Percentiles rank a stretch among this genome's conserved stretches.
phyloP scores from a whole-genome alignment of 805 yeast genomes.

The Torulaspora microellipsoides region DNA sequence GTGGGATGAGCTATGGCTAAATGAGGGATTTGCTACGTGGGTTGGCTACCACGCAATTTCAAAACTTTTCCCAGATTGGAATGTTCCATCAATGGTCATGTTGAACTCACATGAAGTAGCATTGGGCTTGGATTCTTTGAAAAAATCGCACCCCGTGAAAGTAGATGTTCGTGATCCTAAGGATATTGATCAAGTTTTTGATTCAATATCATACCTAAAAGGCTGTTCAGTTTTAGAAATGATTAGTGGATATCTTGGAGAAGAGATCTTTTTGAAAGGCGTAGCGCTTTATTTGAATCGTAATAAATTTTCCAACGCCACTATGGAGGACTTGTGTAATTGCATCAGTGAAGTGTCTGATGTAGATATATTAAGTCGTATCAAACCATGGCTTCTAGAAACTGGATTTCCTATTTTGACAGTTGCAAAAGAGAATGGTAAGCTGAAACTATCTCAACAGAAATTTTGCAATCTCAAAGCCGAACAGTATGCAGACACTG shows the following conservation, averaged over 20 bases:
- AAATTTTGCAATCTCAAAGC: neutral
- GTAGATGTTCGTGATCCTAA: constrained; percentile 75
- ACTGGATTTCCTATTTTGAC: constrained; percentile 72
- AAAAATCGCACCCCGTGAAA: constrained; percentile 83
- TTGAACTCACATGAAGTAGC: constrained; percentile 76
- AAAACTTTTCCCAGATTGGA: constrained; percentile 75
- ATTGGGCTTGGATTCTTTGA: constrained; percentile 66
- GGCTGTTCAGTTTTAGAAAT: constrained; percentile 76
- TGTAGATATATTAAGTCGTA: constrained; percentile 62
- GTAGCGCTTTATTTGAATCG: constrained; percentile 71
- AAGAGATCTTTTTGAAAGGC: constrained; percentile 70
- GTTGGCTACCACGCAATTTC: constrained; percentile 84
- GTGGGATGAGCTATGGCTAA: constrained; percentile 89
- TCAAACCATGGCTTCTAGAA: constrained; percentile 78
- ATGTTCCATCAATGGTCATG: constrained; percentile 80
- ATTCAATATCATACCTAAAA: constrained; percentile 76
- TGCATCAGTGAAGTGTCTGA: constrained; percentile 67
- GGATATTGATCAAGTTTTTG: constrained; percentile 80
- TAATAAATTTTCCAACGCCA: constrained; percentile 73
- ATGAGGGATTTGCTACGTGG: constrained; percentile 89
- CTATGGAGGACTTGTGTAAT: constrained; percentile 73
- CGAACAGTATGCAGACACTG: constrained; percentile 1
- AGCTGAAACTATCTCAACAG: constrained; percentile 53
- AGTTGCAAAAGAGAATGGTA: constrained; percentile 53
- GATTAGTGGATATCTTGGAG: constrained; percentile 78